Conservation (phyloP, 306 rosid genomes). For the Cucurbita pepo region DNA sequence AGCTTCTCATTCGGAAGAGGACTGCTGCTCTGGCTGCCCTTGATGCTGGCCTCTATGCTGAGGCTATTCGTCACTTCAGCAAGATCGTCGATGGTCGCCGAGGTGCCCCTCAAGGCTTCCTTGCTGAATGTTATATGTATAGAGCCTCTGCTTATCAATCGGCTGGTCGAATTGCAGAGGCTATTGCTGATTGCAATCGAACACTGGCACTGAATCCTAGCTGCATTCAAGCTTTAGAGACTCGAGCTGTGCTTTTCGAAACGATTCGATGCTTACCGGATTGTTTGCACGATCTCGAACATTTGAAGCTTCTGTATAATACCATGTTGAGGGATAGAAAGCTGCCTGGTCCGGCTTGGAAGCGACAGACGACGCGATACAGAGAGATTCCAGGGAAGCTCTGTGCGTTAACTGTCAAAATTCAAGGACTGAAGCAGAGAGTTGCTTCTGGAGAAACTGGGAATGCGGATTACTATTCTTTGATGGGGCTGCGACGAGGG, state of each 20-base stretch:
- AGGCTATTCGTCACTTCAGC: constrained; percentile 83
- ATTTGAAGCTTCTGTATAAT: constrained; percentile 75
- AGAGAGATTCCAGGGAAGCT: constrained; percentile 81
- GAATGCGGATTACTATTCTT: constrained; percentile 61
- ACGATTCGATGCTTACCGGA: constrained; percentile 71
- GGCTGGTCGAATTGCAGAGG: constrained; percentile 64
- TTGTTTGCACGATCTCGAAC: constrained; percentile 79
- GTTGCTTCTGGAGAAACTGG: constrained; percentile 56
- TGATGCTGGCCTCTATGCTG: constrained; percentile 65
- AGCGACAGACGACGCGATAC: constrained; percentile 63
- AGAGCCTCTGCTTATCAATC: constrained; percentile 57
- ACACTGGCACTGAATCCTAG: constrained; percentile 64
- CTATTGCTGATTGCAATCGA: constrained; percentile 83
- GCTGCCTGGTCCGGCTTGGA: constrained; percentile 86
- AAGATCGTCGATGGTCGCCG: constrained; percentile 93
- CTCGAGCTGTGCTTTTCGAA: constrained; percentile 68
- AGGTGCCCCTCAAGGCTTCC: constrained; percentile 74
- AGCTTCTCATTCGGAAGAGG: constrained; percentile 69
- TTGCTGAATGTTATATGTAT: constrained; percentile 76
- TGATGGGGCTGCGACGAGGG: constrained; percentile 71
- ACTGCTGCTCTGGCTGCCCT: constrained; percentile 81
- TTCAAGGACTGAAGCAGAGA: constrained; percentile 51
- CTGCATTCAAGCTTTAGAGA: constrained; percentile 73
- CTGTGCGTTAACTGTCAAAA: constrained; percentile 41
- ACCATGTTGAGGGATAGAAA: constrained; percentile 66